Conservation (phyloP, 106 monocot species). For the Vanilla planifolia region DNA sequence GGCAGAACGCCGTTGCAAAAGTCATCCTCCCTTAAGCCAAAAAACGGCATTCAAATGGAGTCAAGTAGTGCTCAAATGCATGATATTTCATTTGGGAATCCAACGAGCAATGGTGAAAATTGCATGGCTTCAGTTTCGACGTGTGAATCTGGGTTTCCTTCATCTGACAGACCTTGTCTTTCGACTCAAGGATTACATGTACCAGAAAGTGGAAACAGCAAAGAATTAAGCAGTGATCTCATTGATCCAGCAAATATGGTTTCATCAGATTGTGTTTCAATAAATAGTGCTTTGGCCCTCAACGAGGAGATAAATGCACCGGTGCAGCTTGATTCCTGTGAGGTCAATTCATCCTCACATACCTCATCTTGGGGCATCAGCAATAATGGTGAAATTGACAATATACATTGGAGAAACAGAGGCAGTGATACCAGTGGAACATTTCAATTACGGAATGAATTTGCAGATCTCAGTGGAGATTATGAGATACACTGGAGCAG, state of each 20-base stretch:
- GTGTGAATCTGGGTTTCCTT: slow-evolving; percentile 4
- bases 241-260: not conserved
- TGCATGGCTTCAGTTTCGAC: slow-evolving; percentile 7
- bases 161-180: slow-evolving; percentile 13
- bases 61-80: not conserved
- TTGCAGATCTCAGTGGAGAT: slow-evolving; percentile 45
- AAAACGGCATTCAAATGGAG: slow-evolving; percentile 3
- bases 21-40: not conserved
- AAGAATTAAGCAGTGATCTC: not conserved
- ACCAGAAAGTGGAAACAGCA: slow-evolving; percentile 9
- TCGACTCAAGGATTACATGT: slow-evolving; percentile 13
- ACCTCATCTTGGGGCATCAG: slow-evolving; percentile 1
- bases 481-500: slow-evolving; percentile 25
- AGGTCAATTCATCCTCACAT: slow-evolving; percentile 10
- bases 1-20: not conserved
- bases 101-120: slow-evolving; percentile 6
- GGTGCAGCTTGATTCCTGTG: not conserved
- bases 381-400: not conserved
- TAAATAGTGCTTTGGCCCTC: not conserved
- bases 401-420: not conserved
- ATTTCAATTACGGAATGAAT: slow-evolving; percentile 1
- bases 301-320: slow-evolving; percentile 2
- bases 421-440: slow-evolving; percentile 9
- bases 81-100: not conserved
- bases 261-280: not conserved